Evolutionary conservation across 805 yeast species (phyloP).

Genomic region (Starmerella potacharoeniae): DNA sequence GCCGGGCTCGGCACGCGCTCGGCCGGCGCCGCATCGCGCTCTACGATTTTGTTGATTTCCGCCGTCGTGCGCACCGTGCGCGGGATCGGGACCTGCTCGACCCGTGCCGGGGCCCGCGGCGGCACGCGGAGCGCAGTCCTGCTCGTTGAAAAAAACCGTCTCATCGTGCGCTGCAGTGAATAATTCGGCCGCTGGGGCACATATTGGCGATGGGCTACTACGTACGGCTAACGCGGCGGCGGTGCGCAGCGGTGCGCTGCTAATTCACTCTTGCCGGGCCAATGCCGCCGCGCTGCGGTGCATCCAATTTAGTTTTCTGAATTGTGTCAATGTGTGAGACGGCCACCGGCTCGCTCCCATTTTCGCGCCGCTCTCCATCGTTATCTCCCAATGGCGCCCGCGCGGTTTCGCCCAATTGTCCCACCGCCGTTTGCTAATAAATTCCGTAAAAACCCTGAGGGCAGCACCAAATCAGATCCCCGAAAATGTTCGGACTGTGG

Average conservation of each 20-base stretch:
- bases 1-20: background rate
- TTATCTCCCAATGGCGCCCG: too few species aligned
- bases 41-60: slow-evolving; percentile 12
- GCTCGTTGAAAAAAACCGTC: slow-evolving; percentile 16
- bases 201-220: background rate
- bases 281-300: too few species aligned
- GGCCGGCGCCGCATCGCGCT: background rate
- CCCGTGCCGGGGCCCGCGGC: slow-evolving; percentile 14
- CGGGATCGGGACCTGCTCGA: slow-evolving; percentile 41
- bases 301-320: too few species aligned
- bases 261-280: too few species aligned
- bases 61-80: slow-evolving; percentile 28
- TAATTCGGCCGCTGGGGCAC: background rate
- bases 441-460: background rate
- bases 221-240: background rate
- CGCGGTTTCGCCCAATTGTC: background rate
- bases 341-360: too few species aligned
- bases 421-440: background rate
- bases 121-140: slow-evolving; percentile 5
- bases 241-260: too few species aligned
- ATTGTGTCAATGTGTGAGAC: too few species aligned
- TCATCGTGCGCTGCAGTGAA: slow-evolving; percentile 4
- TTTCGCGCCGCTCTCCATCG: background rate
- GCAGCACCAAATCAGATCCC: background rate
- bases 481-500: slow-evolving; percentile 1